Percentiles rank a stretch among this genome's conserved stretches.
Conservation (phyloP, 2,329 filamentous ascomycete species). For the Neonectria coccinea region DNA sequence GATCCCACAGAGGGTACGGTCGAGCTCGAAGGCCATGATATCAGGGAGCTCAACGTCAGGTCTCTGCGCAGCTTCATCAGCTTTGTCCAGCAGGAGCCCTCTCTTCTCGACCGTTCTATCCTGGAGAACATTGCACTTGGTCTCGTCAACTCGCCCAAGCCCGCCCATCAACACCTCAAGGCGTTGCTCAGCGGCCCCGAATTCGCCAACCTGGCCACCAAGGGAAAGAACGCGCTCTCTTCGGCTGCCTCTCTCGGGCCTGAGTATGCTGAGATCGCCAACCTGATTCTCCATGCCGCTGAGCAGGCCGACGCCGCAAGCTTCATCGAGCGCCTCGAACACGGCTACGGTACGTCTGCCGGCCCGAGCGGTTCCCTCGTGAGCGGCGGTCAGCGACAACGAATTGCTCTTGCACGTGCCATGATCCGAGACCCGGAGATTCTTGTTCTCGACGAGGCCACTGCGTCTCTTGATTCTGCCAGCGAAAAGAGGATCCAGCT, state of each 20-base stretch:
- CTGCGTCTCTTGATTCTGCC: conserved; percentile 68
- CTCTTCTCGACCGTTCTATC: conserved; percentile 58
- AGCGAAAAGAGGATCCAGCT: conserved; percentile 66
- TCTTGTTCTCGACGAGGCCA: conserved; percentile 71
- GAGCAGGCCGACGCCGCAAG: conserved; percentile 67
- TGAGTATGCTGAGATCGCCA: conserved; percentile 59
- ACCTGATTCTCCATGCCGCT: conserved; percentile 63
- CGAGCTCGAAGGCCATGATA: conserved; percentile 58
- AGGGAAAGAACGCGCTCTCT: conserved; percentile 60
- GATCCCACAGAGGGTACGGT: conserved; percentile 63
- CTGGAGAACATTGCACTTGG: conserved; percentile 64
- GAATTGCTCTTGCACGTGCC: conserved; percentile 68
- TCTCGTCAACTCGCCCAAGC: conserved; percentile 49
- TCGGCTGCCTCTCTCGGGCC: conserved; percentile 58
- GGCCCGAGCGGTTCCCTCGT: conserved; percentile 66
- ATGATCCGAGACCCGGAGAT: conserved; percentile 68
- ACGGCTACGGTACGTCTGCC: conserved; percentile 64
- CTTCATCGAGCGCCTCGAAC: conserved; percentile 66
- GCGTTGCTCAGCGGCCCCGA: conserved; percentile 59
- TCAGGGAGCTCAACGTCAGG: conserved; percentile 60
- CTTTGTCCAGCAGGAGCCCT: conserved; percentile 59
- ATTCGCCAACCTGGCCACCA: conserved; percentile 61
- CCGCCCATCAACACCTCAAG: conserved; percentile 56
- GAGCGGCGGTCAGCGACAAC: conserved; percentile 70
- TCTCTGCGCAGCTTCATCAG: conserved; percentile 55